phyloP scores from a whole-genome alignment of 2,329 filamentous ascomycete species.

The Plenodomus lindquistii region DNA sequence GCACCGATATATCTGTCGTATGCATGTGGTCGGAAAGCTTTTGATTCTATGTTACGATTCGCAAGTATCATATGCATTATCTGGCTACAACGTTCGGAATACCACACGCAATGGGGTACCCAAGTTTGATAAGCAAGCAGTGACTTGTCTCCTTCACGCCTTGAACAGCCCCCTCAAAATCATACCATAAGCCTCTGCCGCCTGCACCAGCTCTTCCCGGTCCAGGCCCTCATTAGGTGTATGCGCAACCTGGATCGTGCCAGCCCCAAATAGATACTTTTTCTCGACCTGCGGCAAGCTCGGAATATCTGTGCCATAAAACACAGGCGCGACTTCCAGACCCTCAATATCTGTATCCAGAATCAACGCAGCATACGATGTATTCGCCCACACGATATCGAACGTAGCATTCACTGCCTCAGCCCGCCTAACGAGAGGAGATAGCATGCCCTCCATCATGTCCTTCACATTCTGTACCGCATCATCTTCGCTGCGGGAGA shows the following conservation, averaged over 20 bases:
- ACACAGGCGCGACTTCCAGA: constrained; percentile 27
- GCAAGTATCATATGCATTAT: too few relatives aligned
- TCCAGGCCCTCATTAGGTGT: constrained; percentile 24
- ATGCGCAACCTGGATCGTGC: constrained; percentile 28
- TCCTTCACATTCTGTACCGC: constrained; percentile 18
- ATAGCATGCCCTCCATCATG: constrained; percentile 21
- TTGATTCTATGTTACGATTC: too few relatives aligned
- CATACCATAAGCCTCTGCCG: constrained; percentile 26
- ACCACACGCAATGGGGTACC: too few relatives aligned
- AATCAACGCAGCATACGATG: constrained; percentile 17
- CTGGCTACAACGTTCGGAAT: too few relatives aligned
- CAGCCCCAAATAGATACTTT: constrained; percentile 26
- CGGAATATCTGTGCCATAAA: constrained; percentile 31
- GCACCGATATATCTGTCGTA: too few relatives aligned
- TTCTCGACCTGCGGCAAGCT: constrained; percentile 24
- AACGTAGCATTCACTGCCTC: constrained; percentile 18
- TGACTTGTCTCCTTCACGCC: too few relatives aligned
- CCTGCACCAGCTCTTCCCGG: constrained; percentile 24
- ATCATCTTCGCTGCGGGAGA: constrained; percentile 25
- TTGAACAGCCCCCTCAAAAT: constrained; percentile 24
- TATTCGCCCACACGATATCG: constrained; percentile 11
- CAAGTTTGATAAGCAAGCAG: too few relatives aligned
- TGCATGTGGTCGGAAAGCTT: too few relatives aligned
- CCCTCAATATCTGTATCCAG: constrained; percentile 27
- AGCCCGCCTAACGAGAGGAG: constrained; percentile 17